Evolutionary conservation across 2,329 filamentous ascomycete genomes (phyloP), one percentile per base, ranked within the genome.

Genomic region (Nemania diffusa): DNA sequence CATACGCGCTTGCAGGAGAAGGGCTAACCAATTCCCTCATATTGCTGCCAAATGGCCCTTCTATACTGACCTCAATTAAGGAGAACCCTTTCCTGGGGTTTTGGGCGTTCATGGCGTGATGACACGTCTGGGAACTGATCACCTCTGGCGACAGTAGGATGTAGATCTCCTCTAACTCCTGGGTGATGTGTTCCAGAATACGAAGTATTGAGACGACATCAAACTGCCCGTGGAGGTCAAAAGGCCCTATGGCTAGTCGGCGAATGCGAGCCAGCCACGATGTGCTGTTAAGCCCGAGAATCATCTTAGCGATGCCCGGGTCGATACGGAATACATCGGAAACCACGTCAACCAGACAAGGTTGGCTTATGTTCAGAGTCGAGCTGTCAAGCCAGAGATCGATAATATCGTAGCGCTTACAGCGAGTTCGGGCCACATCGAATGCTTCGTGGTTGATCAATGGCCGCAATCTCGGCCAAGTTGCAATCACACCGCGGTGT

Each of bases 361-460:
- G 68, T 42, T 68, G 68, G 26, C 50, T 68, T 20, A 70, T 57
- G 26, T 65, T 63, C 40, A 65, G 37, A 1, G 68, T 70, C 11
- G 65, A 64, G 32, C 51, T 53, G 27, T 70, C 68, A 9, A 70
- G 66, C 62, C 68, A 69, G 46, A 70, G 62, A 26, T 70, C 66
- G 7, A 70, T 13, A 15, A 56, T 42, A 5, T 66, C 57, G 50
- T 64, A 66, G 52, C 48, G 59, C 48, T 37, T 51, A 34, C 62
- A 66, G 26, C 37, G 22, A 8, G 52, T 13, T 15, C 53, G 48
- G 13, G 66, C 66, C 20, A 56, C 63, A 22, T 27, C 34, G 8
- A 70, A 52, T 8, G 69, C 66, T 58, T 70, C 66, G 26, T 56
- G 57, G 34, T 70, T 70, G 60, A 70, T 67, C 40, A 70, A 40